Evolutionary conservation across 371 early-diverging fungal genomes (phyloP).

Genomic region (Mortierella sp.): DNA sequence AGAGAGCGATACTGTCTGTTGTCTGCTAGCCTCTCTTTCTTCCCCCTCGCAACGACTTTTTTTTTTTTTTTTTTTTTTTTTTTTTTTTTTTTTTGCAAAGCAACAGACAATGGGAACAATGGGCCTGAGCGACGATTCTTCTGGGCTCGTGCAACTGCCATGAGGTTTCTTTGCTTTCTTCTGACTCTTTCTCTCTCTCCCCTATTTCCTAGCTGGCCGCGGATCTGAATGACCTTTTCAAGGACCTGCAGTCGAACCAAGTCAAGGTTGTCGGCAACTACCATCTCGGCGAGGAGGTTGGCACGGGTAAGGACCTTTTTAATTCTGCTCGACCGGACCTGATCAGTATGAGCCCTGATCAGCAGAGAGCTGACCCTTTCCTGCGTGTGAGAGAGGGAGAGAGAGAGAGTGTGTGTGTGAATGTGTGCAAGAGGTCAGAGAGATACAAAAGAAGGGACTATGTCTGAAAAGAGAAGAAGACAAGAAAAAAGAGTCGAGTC

Average conservation of each 20-base stretch:
- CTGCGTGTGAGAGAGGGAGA: too few relatives aligned
- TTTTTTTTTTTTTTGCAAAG: neutral
- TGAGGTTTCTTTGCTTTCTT: neutral
- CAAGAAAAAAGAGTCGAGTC: too few relatives aligned
- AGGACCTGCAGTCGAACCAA: conserved; percentile 58
- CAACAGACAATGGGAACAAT: neutral
- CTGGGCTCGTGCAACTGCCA: neutral
- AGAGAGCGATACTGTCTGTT: neutral
- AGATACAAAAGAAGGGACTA: too few relatives aligned
- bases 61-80: conserved; percentile 5
- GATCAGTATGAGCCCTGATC: neutral
- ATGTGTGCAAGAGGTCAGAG: too few relatives aligned
- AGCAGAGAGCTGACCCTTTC: neutral
- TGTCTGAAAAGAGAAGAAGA: too few relatives aligned
- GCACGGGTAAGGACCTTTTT: conserved; percentile 25
- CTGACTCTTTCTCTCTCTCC: neutral
- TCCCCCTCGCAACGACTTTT: conserved; percentile 4
- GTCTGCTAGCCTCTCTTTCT: conserved; percentile 1
- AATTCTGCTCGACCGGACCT: neutral
- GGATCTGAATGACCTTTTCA: conserved; percentile 60
- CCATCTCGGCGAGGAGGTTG: conserved; percentile 59
- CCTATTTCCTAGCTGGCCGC: conserved; percentile 55
- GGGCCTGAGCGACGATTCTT: too few relatives aligned
- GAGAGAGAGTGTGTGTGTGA: too few relatives aligned
- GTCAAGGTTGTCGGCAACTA: conserved; percentile 60